phyloP scores from a whole-genome alignment of 768 basidiomycete genomes.

The Lyophyllum decastes region DNA sequence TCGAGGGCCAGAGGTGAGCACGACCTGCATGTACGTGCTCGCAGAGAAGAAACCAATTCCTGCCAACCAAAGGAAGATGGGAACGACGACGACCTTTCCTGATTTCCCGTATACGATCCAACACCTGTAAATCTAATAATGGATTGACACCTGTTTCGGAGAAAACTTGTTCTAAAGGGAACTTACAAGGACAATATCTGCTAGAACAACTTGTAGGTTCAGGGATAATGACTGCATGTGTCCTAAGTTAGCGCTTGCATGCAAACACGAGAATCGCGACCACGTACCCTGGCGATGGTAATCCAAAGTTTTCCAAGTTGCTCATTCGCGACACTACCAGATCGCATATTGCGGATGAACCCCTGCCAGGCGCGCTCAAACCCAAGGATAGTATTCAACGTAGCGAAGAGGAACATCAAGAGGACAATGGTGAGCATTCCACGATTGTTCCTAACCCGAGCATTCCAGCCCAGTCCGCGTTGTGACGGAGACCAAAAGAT shows the following conservation, averaged over 20 bases:
- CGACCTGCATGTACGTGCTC: background rate
- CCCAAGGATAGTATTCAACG: no score
- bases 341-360: no score
- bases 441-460: slow-evolving; percentile 24
- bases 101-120: slow-evolving; percentile 20
- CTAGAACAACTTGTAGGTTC: slow-evolving; percentile 27
- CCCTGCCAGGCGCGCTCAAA: no score
- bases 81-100: slow-evolving; percentile 10
- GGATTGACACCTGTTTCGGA: no score
- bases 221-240: no score
- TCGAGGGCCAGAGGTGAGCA: background rate
- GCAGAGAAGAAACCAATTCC: slow-evolving; percentile 3
- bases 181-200: background rate
- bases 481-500: slow-evolving; percentile 30
- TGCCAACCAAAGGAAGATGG: slow-evolving; percentile 19
- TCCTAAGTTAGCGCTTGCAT: no score
- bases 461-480: slow-evolving; percentile 26
- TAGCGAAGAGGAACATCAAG: slow-evolving; percentile 40
- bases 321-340: no score
- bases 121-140: slow-evolving; percentile 25
- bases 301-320: no score
- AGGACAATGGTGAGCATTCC: slow-evolving; percentile 38
- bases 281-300: no score
- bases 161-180: no score
- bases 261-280: no score